These are phyloP conservation scores for Colletotrichum musicola DNA, from an alignment of 2,329 filamentous ascomycete species.

Conservation along the genomic window DNA sequence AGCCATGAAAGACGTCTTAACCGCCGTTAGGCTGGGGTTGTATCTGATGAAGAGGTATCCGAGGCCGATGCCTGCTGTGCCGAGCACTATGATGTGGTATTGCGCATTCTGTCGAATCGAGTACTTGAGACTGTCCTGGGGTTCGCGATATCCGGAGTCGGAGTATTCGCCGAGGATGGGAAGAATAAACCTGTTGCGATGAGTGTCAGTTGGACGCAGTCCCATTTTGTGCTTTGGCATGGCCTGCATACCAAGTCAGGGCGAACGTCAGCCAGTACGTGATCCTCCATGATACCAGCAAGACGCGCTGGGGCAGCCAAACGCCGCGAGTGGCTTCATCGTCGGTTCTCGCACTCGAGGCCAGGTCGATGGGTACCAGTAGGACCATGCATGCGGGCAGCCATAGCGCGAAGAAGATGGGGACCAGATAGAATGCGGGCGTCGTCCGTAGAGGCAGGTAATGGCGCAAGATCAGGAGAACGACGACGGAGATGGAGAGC, in stretches of 20 bases:
- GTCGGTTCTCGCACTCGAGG: conserved; percentile 82
- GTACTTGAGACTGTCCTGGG: conserved; percentile 83
- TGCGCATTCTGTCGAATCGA: conserved; percentile 88
- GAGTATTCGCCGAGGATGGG: conserved; percentile 94
- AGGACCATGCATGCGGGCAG: conserved; percentile 92
- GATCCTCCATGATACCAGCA: conserved; percentile 93
- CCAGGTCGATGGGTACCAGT: conserved; percentile 94
- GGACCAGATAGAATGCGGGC: conserved; percentile 88
- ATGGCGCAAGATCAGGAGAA: conserved; percentile 87
- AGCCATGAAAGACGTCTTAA: conserved; percentile 92
- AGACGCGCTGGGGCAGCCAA: conserved; percentile 83
- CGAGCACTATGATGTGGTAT: conserved; percentile 86
- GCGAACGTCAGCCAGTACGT: conserved; percentile 97
- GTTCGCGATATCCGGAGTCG: conserved; percentile 92
- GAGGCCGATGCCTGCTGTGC: conserved; percentile 76
- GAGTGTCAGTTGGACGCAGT: conserved; percentile 26
- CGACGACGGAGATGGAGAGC: conserved; percentile 78
- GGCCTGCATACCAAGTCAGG: conserved; percentile 80
- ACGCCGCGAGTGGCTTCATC: conserved; percentile 81
- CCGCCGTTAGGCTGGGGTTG: conserved; percentile 76
- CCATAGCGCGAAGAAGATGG: conserved; percentile 95
- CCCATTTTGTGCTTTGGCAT: not conserved
- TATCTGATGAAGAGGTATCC: conserved; percentile 87
- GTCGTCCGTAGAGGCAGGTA: conserved; percentile 93
- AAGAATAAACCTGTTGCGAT: conserved; percentile 78